Evolutionary conservation across 179 eudicot genomes (phyloP).

Genomic region (Amaranthus tricolor): DNA sequence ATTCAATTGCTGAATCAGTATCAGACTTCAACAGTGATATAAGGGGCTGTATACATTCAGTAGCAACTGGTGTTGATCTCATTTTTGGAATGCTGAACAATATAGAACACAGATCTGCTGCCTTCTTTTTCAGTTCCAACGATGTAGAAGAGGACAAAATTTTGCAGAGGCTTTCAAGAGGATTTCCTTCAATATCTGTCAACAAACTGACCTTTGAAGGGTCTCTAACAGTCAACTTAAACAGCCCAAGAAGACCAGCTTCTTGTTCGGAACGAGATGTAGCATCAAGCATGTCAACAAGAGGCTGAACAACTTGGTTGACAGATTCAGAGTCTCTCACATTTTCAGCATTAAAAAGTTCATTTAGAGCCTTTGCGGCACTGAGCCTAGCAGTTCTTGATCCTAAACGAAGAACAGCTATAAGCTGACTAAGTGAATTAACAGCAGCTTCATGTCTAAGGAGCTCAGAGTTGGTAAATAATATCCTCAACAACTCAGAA

Average conservation of each 20-base stretch:
- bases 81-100: constrained; percentile 84
- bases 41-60: constrained; percentile 91
- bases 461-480: constrained; percentile 84
- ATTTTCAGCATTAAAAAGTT: constrained; percentile 87
- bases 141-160: constrained; percentile 78
- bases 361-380: constrained; percentile 93
- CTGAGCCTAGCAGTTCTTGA: constrained; percentile 95
- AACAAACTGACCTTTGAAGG: constrained; percentile 72
- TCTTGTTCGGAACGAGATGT: constrained; percentile 64
- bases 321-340: constrained; percentile 86
- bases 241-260: constrained; percentile 91
- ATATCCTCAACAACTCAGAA: constrained; percentile 77
- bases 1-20: constrained; percentile 55
- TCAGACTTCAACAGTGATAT: constrained; percentile 51
- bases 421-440: constrained; percentile 87
- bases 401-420: constrained; percentile 93
- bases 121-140: constrained; percentile 86
- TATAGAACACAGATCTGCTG: constrained; percentile 84
- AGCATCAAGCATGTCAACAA: constrained; percentile 95
- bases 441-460: constrained; percentile 87
- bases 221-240: constrained; percentile 71
- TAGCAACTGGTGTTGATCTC: constrained; percentile 74
- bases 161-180: constrained; percentile 85
- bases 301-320: constrained; percentile 90
- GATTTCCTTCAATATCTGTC: constrained; percentile 85